Percentiles rank a stretch among this genome's conserved stretches.
Conservation (phyloP, 2,329 filamentous ascomycete species). For the Scolecobasidium constrictum region DNA sequence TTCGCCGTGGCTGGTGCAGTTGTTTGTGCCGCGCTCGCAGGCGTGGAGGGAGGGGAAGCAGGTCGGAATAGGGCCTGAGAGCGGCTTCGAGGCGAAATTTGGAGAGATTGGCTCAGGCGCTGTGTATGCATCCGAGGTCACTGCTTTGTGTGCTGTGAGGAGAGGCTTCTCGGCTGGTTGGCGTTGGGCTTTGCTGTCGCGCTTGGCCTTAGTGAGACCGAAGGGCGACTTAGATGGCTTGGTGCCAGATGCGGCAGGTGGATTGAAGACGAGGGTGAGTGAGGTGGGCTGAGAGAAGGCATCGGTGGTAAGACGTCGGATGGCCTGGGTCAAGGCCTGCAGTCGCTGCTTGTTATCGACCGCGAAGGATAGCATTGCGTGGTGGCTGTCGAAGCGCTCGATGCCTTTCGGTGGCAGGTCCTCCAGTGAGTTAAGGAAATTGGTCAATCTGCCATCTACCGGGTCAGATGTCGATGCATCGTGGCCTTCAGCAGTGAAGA, state of each 20-base stretch:
- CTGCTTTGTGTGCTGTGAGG: not conserved
- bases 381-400: constrained; percentile 3
- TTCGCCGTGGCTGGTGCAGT: constrained; percentile 71
- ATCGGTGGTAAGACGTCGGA: constrained; percentile 1
- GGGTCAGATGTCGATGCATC: not conserved
- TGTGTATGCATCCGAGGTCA: not conserved
- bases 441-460: not conserved
- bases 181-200: not conserved
- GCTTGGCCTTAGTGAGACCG: constrained; percentile 19
- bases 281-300: not conserved
- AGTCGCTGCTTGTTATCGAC: not conserved
- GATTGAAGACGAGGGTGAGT: constrained; percentile 14
- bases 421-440: not conserved
- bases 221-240: constrained; percentile 25
- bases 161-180: not conserved
- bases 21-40: constrained; percentile 60
- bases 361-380: constrained; percentile 1
- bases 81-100: constrained; percentile 4
- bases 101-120: constrained; percentile 1
- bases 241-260: constrained; percentile 15
- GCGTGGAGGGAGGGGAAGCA: constrained; percentile 64
- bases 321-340: not conserved
- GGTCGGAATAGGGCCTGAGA: constrained; percentile 47
- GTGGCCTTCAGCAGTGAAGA: constrained; percentile 2
- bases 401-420: constrained; percentile 2